Evolutionary conservation across 805 yeast species (phyloP), one percentile per base, ranked within the genome.

Genomic region (Myxozyma vanderwaltii): DNA sequence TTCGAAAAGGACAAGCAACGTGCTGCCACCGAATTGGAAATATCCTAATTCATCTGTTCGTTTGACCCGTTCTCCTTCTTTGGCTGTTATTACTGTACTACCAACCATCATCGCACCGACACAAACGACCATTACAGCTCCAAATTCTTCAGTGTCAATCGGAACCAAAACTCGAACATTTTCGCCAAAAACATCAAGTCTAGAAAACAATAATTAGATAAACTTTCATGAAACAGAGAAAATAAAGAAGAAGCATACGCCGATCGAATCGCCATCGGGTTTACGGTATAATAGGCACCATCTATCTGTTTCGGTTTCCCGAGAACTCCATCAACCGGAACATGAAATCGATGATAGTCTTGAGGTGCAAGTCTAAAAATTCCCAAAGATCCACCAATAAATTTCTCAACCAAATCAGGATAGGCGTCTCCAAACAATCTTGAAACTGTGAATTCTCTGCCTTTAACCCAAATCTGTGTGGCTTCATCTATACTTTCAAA

Each of bases 81-180:
- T 70, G 15, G 84, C 86, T 0, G 92, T 85, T 29, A 92, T 72
- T 0, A 90, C 81, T 1, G 86, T 91, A 1, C 96, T 86, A 0
- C 98, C 98, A 1, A 92, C 99, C 97, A 92, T 91, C 98, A 94
- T 92, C 0, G 99, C 99, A 36, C 99, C 99, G 3, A 92, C 89
- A 4, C 94, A 84, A 23, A 90, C 82, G 74, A 89, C 79, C 62
- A 88, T 76, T 19, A 92, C 87, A 0, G 81, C 79, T 0, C 97
- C 97, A 71, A 89, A 91, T n/a, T 81, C 76, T 33, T 80, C 77
- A 0, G 96, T 83, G 31, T 87, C 82, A 21, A 92, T 84, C 0
- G 96, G 91, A 1, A 91, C 78, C 1, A 91, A 75, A 3, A 86
- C 85, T 40, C 98, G 79, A 0, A 89, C 85, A 68, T 92, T 92